Evolutionary conservation across 1,284 basidiomycete species (phyloP).

Genomic region (Tilletia caries): DNA sequence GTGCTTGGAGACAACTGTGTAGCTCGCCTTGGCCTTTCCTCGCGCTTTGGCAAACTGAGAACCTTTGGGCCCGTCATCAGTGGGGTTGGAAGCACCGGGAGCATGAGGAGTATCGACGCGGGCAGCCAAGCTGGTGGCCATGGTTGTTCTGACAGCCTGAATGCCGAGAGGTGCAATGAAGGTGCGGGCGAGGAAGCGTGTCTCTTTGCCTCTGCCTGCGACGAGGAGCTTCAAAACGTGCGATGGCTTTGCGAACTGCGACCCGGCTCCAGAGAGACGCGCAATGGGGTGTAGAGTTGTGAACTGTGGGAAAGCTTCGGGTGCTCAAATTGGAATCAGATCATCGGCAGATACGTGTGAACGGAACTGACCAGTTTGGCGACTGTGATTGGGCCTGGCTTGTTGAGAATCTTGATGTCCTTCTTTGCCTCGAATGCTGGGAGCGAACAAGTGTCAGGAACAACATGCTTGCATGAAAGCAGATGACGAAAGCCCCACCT

Average conservation of each 20-base stretch:
- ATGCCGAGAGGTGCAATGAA: constrained; percentile 73
- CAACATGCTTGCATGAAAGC: not conserved
- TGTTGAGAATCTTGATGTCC: constrained; percentile 43
- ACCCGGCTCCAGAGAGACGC: constrained; percentile 68
- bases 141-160: constrained; percentile 78
- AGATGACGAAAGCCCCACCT: too few species aligned
- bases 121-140: constrained; percentile 75
- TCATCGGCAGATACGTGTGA: too few species aligned
- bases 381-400: constrained; percentile 43
- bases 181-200: constrained; percentile 76
- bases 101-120: constrained; percentile 53
- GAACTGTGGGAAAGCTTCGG: too few species aligned
- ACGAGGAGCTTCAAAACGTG: constrained; percentile 78
- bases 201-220: constrained; percentile 79
- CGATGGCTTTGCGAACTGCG: constrained; percentile 71
- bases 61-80: not conserved
- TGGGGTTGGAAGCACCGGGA: not conserved
- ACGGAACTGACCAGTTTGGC: too few species aligned
- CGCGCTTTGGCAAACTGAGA: constrained; percentile 17
- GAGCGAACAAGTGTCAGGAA: too few species aligned
- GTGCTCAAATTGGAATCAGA: too few species aligned
- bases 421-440: constrained; percentile 45
- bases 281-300: constrained; percentile 55
- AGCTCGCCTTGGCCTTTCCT: not conserved
- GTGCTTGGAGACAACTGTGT: not conserved